Evolutionary conservation across 257 asterid species (phyloP).

Genomic region (Craterostigma plantagineum): DNA sequence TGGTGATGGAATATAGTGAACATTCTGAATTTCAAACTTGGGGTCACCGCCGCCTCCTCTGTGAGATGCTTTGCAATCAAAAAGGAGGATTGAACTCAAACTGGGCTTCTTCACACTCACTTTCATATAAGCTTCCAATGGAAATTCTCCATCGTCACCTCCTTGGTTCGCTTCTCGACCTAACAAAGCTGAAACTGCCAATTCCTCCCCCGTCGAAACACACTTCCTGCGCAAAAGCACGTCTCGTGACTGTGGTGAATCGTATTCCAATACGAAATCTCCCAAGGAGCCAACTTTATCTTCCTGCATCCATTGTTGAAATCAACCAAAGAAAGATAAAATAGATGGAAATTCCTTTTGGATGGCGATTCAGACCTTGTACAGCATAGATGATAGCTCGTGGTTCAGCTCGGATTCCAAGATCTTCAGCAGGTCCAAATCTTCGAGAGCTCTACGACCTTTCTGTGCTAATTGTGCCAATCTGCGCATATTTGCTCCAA

Average conservation of each 20-base stretch:
- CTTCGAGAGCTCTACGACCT: constrained; percentile 33
- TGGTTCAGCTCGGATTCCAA: constrained; percentile 59
- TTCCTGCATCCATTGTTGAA: constrained; percentile 16
- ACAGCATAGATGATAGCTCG: constrained; percentile 36
- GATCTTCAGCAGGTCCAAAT: constrained; percentile 42
- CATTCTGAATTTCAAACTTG: constrained; percentile 30
- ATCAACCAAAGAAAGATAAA: constrained; percentile 1
- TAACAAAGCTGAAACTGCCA: constrained; percentile 66
- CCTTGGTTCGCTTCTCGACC: constrained; percentile 20
- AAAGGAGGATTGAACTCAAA: constrained; percentile 60
- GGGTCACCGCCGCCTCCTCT: constrained; percentile 18
- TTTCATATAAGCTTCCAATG: constrained; percentile 52
- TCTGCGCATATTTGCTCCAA: constrained; percentile 21
- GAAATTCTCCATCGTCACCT: constrained; percentile 27
- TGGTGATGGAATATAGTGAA: constrained; percentile 36
- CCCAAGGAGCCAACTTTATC: constrained; percentile 35
- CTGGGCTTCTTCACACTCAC: constrained; percentile 73
- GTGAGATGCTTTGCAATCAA: constrained; percentile 47
- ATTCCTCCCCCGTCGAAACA: constrained; percentile 54
- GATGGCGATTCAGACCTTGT: constrained; percentile 58
- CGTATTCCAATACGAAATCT: constrained; percentile 68
- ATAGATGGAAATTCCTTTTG: constrained; percentile 2
- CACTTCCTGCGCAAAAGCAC: constrained; percentile 49
- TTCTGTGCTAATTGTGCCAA: constrained; percentile 18
- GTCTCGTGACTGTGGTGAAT: constrained; percentile 46